Evolutionary conservation across 768 basidiomycete genomes (phyloP), one percentile per base, ranked within the genome.

Genomic region (Lanmaoa rubissima): DNA sequence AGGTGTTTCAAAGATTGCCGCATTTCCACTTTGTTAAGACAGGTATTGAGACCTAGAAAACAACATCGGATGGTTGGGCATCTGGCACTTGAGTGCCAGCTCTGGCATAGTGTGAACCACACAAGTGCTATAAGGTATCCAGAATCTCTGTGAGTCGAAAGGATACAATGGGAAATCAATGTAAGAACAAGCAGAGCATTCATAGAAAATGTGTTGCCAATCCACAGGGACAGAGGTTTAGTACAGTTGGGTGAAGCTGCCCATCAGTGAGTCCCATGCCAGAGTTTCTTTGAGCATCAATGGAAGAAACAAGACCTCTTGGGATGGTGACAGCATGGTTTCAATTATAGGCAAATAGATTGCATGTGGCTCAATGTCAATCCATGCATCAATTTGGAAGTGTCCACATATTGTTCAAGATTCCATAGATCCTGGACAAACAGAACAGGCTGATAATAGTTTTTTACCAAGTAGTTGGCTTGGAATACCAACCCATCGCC

Each of bases 361-460:
- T 0, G 81, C 72, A 58, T 88, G 85, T 12, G 88, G 85, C 2
- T 87, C 83, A 42, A 89, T 77, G 67, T 90, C 88, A 9, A 90
- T 74, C 82, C 83, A 89, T 0, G 75, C 76, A 41, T 75, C 75
- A 8, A 76, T 65, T 14, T 65, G 41, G 63, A 48, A 26, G 73
- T 55, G 14, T 65, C 68, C 13, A 67, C 26, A 13, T 55, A 57
- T 6, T 71, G 59, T 1, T 75, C 32, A 11, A 84, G 73, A 0
- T 77, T 69, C 17, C 66, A 69, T 2, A 89, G 65, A 13, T 82
- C 82, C 26, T 75, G 73, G 14, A 78, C 72, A 61, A 88, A 88
- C 21, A 57, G 42, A 44, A 85, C 87, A 31, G 84, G 84, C 57
- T 79, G 74, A 5, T 67, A 72, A 61, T 84, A 86, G 58, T 90